These are phyloP conservation scores for Mallotus japonicus DNA, from an alignment of 441 rosid genomes.

Conservation along the genomic window DNA sequence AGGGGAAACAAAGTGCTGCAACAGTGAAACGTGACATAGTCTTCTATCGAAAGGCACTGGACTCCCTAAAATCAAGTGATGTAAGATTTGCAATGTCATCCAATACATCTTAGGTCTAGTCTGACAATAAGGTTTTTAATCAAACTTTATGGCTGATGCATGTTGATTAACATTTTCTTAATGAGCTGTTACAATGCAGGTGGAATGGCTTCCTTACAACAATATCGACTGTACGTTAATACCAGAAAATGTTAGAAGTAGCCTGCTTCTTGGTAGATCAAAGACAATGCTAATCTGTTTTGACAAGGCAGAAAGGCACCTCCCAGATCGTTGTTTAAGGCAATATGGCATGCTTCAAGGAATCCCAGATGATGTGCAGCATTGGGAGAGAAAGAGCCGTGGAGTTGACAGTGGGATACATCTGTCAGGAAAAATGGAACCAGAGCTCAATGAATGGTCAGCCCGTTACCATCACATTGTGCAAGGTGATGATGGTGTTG, in stretches of 20 bases:
- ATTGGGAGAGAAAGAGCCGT: slow-evolving; percentile 39
- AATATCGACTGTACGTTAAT: slow-evolving; percentile 39
- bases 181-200: slow-evolving; percentile 30
- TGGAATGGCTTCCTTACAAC: slow-evolving; percentile 62
- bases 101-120: not conserved
- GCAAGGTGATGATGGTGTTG: slow-evolving; percentile 36
- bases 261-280: slow-evolving; percentile 58
- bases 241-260: slow-evolving; percentile 46
- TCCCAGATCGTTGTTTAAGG: slow-evolving; percentile 74
- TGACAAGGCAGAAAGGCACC: slow-evolving; percentile 70
- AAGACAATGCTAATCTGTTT: slow-evolving; percentile 67
- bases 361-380: slow-evolving; percentile 56
- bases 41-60: slow-evolving; percentile 64
- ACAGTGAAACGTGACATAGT: slow-evolving; percentile 60
- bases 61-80: slow-evolving; percentile 48
- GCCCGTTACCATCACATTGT: slow-evolving; percentile 47
- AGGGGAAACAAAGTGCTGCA: slow-evolving; percentile 62
- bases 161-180: not conserved
- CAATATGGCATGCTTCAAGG: slow-evolving; percentile 63
- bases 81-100: slow-evolving; percentile 29
- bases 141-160: not conserved
- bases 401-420: slow-evolving; percentile 52
- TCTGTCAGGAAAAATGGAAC: slow-evolving; percentile 38
- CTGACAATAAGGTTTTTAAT: not conserved
- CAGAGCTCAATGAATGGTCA: slow-evolving; percentile 57